Percentiles rank a stretch among this genome's conserved stretches.
Evolutionary conservation across 768 basidiomycete species (phyloP).

Genomic region (Mycena indigotica): DNA sequence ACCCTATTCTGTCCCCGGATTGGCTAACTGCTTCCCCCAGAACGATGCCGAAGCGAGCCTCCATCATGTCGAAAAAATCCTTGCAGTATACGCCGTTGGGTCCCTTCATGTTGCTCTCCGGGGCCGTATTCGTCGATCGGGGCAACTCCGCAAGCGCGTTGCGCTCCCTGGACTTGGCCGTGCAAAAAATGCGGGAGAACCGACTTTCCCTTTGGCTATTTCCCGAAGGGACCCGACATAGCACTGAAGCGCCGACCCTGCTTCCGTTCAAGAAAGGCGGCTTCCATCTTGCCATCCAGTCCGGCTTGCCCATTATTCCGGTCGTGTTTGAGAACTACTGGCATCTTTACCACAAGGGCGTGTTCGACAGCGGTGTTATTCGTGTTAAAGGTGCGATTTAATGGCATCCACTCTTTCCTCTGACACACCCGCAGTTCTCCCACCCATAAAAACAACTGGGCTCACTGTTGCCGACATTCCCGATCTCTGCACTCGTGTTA

Average conservation of each 20-base stretch:
- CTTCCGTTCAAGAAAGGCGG: conserved; percentile 97
- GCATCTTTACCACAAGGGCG: conserved; percentile 75
- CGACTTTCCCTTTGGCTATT: conserved; percentile 89
- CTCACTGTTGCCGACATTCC: conserved; percentile 71
- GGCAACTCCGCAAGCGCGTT: conserved; percentile 77
- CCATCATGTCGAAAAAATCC: conserved; percentile 93
- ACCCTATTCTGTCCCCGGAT: conserved; percentile 5
- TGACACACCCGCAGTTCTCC: conserved; percentile 64
- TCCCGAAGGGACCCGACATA: conserved; percentile 92
- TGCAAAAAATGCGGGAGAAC: conserved; percentile 70
- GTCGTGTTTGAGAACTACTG: conserved; percentile 95
- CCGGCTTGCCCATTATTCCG: conserved; percentile 88
- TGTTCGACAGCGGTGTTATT: conserved; percentile 75
- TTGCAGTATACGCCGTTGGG: conserved; percentile 87
- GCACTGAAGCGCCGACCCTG: conserved; percentile 62
- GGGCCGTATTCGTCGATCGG: conserved; percentile 90
- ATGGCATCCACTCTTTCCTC: conserved; percentile 4
- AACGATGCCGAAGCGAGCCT: conserved; percentile 77
- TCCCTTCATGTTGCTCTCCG: conserved; percentile 86
- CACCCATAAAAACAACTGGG: conserved; percentile 78
- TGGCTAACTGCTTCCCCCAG: conserved; percentile 38
- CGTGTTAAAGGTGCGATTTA: conserved; percentile 73
- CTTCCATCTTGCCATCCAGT: conserved; percentile 93
- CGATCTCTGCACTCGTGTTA: conserved; percentile 65
- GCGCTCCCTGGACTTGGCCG: conserved; percentile 74